Evolutionary conservation across 2,329 filamentous ascomycete species (phyloP).

Genomic region (Botrytis porri): DNA sequence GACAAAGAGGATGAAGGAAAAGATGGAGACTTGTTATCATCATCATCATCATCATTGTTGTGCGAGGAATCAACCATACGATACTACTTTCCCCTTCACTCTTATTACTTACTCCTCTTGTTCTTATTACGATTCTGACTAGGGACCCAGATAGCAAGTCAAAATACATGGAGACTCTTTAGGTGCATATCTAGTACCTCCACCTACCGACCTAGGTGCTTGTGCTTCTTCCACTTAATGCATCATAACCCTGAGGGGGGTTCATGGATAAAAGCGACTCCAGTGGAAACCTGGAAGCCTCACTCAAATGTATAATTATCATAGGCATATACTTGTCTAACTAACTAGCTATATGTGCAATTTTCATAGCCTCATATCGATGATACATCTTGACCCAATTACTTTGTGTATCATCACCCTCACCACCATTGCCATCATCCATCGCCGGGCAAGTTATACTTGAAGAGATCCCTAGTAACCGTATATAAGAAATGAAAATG

Average conservation of each 20-base stretch:
- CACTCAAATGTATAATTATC: not conserved
- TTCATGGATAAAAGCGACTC: not conserved
- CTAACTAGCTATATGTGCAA: not conserved
- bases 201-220: not conserved
- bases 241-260: not conserved
- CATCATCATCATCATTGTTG: too few relatives aligned
- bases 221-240: not conserved
- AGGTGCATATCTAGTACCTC: not conserved
- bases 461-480: not conserved
- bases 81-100: not conserved
- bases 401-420: not conserved
- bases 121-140: not conserved
- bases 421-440: too few relatives aligned
- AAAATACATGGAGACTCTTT: not conserved
- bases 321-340: not conserved
- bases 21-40: not conserved
- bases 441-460: not conserved
- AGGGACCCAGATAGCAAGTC: not conserved
- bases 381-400: not conserved
- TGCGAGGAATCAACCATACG: not conserved
- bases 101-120: not conserved
- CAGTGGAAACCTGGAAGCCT: not conserved
- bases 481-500: not conserved
- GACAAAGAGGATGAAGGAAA: not conserved
- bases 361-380: not conserved